Evolutionary conservation across 225 moss, liverwort and hornwort species (phyloP).

Genomic region (Pseudisothecium myosuroides): DNA sequence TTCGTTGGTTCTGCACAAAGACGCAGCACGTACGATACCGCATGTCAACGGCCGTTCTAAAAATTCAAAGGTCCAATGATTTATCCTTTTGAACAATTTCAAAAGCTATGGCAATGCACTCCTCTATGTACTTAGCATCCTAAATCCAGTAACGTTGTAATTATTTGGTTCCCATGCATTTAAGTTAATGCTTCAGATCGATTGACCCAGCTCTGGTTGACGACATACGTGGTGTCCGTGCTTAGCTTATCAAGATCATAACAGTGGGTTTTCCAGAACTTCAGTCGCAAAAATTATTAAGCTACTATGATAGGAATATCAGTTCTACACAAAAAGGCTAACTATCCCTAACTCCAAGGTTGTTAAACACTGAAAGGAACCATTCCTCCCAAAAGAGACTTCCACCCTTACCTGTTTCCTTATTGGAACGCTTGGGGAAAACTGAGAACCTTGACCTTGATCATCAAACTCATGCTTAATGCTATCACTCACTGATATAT

Average conservation of each 20-base stretch:
- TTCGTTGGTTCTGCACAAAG: conserved; percentile 18
- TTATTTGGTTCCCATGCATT: neutral
- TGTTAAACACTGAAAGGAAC: neutral
- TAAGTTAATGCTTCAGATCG: neutral
- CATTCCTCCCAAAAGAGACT: neutral
- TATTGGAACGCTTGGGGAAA: conserved; percentile 19
- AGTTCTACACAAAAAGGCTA: neutral
- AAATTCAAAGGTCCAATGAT: neutral
- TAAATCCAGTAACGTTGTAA: neutral
- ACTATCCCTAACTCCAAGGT: neutral
- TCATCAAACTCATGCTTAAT: conserved; percentile 16
- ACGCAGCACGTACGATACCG: neutral
- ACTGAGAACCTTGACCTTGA: conserved; percentile 18
- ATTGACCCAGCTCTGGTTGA: neutral
- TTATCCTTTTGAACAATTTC: neutral
- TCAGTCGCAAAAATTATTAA: neutral
- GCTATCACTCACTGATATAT: conserved; percentile 8
- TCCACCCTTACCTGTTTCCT: conserved; percentile 14
- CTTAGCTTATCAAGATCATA: neutral
- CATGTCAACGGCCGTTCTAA: neutral
- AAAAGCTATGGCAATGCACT: neutral
- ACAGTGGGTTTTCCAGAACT: neutral
- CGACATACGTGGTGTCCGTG: neutral
- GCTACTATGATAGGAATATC: neutral
- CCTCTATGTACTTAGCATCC: neutral